Conservation (phyloP, 2,329 filamentous ascomycete genomes). For the Sporothrix protearum region DNA sequence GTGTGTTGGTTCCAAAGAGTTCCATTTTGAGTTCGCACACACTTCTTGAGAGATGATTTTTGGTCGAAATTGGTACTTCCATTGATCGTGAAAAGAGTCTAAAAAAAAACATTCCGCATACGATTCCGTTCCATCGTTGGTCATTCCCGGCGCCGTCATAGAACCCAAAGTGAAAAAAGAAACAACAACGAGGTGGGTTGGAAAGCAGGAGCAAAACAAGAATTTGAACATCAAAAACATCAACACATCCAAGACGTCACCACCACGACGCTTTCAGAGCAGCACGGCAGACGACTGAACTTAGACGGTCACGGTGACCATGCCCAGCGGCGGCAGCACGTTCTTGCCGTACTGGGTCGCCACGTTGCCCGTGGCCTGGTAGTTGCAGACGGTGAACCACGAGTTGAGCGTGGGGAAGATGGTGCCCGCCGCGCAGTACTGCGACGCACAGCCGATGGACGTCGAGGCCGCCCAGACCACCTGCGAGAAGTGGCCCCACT, state of each 20-base stretch:
- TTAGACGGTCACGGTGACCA: constrained; percentile 32
- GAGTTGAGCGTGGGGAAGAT: constrained; percentile 49
- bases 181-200: not conserved
- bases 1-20: not conserved
- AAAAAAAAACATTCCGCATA: not conserved
- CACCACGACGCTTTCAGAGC: not conserved
- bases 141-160: not conserved
- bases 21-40: not conserved
- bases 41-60: too few species aligned
- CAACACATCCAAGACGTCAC: not conserved
- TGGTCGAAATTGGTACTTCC: not conserved
- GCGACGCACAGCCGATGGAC: constrained; percentile 61
- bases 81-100: not conserved
- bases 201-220: not conserved
- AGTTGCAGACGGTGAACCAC: constrained; percentile 89
- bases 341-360: constrained; percentile 50
- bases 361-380: constrained; percentile 59
- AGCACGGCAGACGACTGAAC: not conserved
- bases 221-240: constrained; percentile 17
- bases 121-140: not conserved
- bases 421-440: constrained; percentile 52
- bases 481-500: constrained; percentile 73
- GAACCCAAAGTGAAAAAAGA: not conserved
- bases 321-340: constrained; percentile 44
- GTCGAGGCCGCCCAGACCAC: constrained; percentile 65